Conservation (phyloP, 176 grass and related monocot genomes). For the maize (Zea mays) region DNA sequence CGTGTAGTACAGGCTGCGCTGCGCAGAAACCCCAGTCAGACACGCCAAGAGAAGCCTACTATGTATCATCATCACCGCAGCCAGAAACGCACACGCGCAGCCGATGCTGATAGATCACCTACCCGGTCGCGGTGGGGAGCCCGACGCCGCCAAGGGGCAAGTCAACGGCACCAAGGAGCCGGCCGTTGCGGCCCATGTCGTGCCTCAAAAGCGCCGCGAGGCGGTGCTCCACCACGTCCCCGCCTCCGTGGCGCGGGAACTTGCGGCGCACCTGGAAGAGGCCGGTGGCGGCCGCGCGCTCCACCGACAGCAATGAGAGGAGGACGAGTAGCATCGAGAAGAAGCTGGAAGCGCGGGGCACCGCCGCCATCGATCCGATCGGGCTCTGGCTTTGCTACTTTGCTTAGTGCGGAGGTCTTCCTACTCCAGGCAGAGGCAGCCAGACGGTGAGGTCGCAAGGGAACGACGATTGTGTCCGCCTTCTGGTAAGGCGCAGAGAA, state of each 20-base stretch:
- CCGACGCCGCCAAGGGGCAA: conserved; percentile 75
- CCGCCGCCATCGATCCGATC: conserved; percentile 9
- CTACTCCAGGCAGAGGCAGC: neutral
- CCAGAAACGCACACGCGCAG: neutral
- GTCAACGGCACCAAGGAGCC: conserved; percentile 59
- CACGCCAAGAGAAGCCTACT: neutral
- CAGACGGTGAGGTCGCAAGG: neutral
- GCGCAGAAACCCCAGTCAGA: conserved; percentile 1
- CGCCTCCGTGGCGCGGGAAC: conserved; percentile 43
- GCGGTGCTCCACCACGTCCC: neutral
- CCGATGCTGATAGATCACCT: conserved; percentile 3
- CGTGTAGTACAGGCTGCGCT: conserved; percentile 79
- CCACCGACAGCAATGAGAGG: conserved; percentile 26
- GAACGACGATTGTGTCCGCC: neutral
- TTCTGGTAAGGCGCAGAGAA: neutral
- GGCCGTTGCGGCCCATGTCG: conserved; percentile 52
- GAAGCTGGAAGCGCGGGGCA: neutral
- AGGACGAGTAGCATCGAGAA: neutral
- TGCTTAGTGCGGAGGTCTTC: neutral
- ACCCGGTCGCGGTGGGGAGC: conserved; percentile 63
- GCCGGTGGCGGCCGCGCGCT: conserved; percentile 38
- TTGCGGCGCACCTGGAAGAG: conserved; percentile 79
- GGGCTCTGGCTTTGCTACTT: no score
- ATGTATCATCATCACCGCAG: no score
- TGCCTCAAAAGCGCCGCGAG: conserved; percentile 52